Conservation (phyloP, 805 yeast species). For the Lachancea waltii region DNA sequence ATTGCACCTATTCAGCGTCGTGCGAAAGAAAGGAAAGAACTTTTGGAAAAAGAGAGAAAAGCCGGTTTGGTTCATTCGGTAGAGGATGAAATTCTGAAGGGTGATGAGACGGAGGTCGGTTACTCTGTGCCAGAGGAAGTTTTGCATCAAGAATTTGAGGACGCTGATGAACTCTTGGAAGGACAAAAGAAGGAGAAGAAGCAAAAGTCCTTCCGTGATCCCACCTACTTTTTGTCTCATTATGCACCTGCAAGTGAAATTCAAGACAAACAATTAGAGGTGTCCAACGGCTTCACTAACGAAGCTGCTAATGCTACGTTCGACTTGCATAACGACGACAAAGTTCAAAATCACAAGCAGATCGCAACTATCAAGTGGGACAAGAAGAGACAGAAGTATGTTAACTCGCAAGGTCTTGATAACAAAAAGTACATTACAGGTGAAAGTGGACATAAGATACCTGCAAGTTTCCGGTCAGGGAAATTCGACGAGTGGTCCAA, state of each 20-base stretch:
- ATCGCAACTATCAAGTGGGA: slow-evolving; percentile 80
- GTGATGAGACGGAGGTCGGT: slow-evolving; percentile 44
- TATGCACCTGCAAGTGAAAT: slow-evolving; percentile 76
- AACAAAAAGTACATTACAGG: slow-evolving; percentile 80
- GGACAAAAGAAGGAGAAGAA: slow-evolving; percentile 28
- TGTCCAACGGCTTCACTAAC: slow-evolving; percentile 59
- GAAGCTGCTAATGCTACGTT: slow-evolving; percentile 84
- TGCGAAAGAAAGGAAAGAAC: slow-evolving; percentile 61
- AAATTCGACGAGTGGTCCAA: slow-evolving; percentile 88
- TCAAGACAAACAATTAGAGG: slow-evolving; percentile 72
- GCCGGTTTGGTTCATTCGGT: slow-evolving; percentile 69
- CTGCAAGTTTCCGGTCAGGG: slow-evolving; percentile 88
- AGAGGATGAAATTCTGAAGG: slow-evolving; percentile 65
- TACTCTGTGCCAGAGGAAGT: slow-evolving; percentile 39
- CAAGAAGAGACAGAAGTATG: slow-evolving; percentile 82
- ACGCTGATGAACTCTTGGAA: slow-evolving; percentile 34
- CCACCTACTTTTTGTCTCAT: slow-evolving; percentile 75
- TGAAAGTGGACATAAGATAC: slow-evolving; percentile 87
- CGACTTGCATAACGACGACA: slow-evolving; percentile 75
- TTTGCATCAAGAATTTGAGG: slow-evolving; percentile 36
- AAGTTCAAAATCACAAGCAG: slow-evolving; percentile 60
- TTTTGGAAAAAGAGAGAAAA: slow-evolving; percentile 63
- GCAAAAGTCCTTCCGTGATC: slow-evolving; percentile 61
- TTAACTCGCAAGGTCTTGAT: slow-evolving; percentile 72
- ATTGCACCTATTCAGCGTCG: slow-evolving; percentile 81